Conservation (phyloP, 768 basidiomycete species). For the Neoboletus magnificus region DNA sequence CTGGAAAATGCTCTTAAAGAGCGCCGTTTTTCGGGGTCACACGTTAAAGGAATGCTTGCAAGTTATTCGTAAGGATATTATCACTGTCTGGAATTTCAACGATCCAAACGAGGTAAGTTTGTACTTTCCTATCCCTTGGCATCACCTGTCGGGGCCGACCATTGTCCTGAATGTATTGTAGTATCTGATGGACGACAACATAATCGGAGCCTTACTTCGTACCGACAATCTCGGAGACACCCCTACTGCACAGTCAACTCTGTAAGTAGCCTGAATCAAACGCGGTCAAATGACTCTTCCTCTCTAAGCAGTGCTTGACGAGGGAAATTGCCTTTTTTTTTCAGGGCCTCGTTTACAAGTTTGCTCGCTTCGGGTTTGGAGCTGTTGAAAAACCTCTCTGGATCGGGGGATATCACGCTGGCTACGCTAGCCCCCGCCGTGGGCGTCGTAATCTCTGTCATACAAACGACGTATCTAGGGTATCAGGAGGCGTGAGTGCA, state of each 20-base stretch:
- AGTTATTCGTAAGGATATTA: conserved; percentile 10
- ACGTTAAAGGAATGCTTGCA: conserved; percentile 10
- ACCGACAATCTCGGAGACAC: background rate
- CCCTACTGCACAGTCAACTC: background rate
- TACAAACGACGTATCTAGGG: background rate
- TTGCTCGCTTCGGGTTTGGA: background rate
- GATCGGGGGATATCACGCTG: background rate
- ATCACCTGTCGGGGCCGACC: background rate
- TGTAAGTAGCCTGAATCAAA: background rate
- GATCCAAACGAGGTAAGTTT: conserved; percentile 13
- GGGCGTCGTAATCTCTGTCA: background rate
- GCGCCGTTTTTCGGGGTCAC: conserved; percentile 4
- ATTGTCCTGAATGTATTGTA: background rate
- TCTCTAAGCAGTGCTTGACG: background rate
- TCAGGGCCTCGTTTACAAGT: background rate
- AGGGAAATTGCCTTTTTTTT: background rate
- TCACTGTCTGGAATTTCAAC: conserved; percentile 11
- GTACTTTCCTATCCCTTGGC: too few species aligned
- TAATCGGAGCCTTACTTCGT: background rate
- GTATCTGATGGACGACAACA: conserved; percentile 8
- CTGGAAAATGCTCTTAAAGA: conserved; percentile 8
- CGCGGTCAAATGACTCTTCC: too few species aligned
- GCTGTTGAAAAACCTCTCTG: background rate
- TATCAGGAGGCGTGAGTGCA: conserved; percentile 10
- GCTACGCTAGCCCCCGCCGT: background rate